Base-by-base conservation (phyloP, 352 stramenopile species). In the Globisporangium nagaii region DNA sequence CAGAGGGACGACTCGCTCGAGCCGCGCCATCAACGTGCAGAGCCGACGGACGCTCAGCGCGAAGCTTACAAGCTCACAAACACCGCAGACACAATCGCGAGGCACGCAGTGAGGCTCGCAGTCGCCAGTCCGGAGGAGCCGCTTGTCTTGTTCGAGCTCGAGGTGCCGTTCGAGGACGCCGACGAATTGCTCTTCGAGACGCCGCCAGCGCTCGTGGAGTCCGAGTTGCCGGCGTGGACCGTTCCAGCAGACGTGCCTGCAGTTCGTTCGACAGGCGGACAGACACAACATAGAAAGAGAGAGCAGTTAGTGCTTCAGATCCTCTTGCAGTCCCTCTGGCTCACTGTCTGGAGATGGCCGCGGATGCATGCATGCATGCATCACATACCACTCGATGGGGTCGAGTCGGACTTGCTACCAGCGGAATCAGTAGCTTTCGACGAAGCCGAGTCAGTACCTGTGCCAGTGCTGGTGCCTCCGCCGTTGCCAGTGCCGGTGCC, bases 11-110 rank as follows among this genome's bases (percentile, higher is more conserved):
- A 34, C 31, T 36, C 31, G 31, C 2, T 36, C 9, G 30, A 9
- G 9, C 9, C 30, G 9, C 30, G 10, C 17, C 32, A 13, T 39
- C 3, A 19, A n/a, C n/a, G 34, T 15, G 12, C 34, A 10, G n/a
- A 25, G 37, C 42, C 20, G 24, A 48, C 8, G 27, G 17, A 20
- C 19, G 19, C 17, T 32, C 15, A 32, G 25, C 17, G 31, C 22
- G 3, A 28, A 36, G 46, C 47, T 71, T 74, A 79, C 64, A 76
- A 37, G 48, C 61, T 75, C 67, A 61, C 58, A 20, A 79, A 39
- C 40, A 72, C 56, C n/a, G 70, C 69, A 36, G 62, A 68, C 8
- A 70, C 57, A 7, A 78, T 55, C 20, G 61, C 70, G 9, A 72
- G 20, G 35, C 61, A 66, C n/a, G 58, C 65, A n/a, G 65, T 60